Evolutionary conservation across 164 flowering plant genomes (phyloP).

Genomic region (Vitis labrusca): DNA sequence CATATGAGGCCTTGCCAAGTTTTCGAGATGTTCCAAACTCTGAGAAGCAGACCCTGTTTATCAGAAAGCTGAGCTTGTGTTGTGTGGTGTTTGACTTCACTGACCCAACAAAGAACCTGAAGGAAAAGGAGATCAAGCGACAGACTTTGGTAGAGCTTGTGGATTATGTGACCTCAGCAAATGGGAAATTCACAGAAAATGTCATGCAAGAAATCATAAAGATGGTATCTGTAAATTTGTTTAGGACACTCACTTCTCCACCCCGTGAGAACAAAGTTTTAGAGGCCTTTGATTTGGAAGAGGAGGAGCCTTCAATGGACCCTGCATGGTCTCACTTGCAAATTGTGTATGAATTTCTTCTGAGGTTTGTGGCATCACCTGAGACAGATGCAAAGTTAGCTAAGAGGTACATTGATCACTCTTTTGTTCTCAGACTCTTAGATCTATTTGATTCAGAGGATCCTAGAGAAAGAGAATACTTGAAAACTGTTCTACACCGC

Average conservation of each 20-base stretch:
- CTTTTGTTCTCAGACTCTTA: constrained; percentile 46
- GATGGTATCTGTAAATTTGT: constrained; percentile 52
- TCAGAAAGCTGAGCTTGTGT: constrained; percentile 48
- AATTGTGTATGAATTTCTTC: constrained; percentile 52
- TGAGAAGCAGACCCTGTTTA: constrained; percentile 51
- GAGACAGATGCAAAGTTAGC: constrained; percentile 65
- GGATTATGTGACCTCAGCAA: constrained; percentile 48
- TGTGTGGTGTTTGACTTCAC: constrained; percentile 49
- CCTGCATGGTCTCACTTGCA: constrained; percentile 63
- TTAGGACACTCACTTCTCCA: constrained; percentile 41
- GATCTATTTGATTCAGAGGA: constrained; percentile 63
- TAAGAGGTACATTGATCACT: constrained; percentile 53
- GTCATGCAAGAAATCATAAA: constrained; percentile 48
- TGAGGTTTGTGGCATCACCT: constrained; percentile 57
- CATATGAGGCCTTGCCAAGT: constrained; percentile 54
- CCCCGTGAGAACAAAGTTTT: constrained; percentile 50
- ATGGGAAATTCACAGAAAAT: constrained; percentile 45
- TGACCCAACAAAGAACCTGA: constrained; percentile 47
- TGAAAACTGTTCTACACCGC: constrained; percentile 58
- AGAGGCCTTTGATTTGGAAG: constrained; percentile 55
- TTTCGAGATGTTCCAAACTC: constrained; percentile 52
- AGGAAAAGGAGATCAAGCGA: constrained; percentile 55
- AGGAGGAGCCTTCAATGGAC: constrained; percentile 64
- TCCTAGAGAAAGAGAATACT: constrained; percentile 60
- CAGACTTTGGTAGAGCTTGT: constrained; percentile 54